Base-by-base conservation (phyloP, 148 eudicot genomes). In the Chenopodium formosanum region DNA sequence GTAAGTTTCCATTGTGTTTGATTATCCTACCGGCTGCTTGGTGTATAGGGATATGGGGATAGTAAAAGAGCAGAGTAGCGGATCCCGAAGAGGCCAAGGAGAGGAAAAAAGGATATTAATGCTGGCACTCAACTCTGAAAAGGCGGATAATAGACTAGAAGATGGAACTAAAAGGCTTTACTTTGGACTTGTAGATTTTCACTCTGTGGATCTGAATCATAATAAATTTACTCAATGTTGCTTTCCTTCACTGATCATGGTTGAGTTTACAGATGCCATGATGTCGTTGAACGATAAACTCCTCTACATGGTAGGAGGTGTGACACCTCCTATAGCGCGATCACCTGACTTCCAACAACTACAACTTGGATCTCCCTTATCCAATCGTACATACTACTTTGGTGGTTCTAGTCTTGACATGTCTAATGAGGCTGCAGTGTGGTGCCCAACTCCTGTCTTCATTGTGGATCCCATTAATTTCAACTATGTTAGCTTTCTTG, bases 331-430 rank as follows among this genome's bases (percentile, higher is more conserved):
- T 47, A 73, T 6, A 8, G 23, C 52, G 7, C n/a, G 46, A 11
- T 70, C 19, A 9, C 44, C 22, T 71, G 50, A 17, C 25, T 17
- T 40, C 52, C 22, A 72, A 40, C 52, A 32, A 72, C 75, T 72
- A 13, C 73, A 69, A 37, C 7, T 47, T 47, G 10, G 5, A 20
- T 20, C 75, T 17, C 23, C 75, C 50, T 8, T 34, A 72, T 44
- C 52, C 34, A 20, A 72, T 47, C 48, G 46, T 46, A 72, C 37
- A 72, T 7, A 34, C 50, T 72, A 14, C 75, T 9, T 40, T 22
- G 75, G 75, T 9, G 75, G 22, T 20, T 72, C 75, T 72, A 17
- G 50, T 72, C 75, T 72, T 40, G 75, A 44, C 46, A 34, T 40
- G 52, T 69, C 73, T 27, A 1, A 40, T 47, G 20, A 64, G 60